phyloP scores from a whole-genome alignment of 2,329 filamentous ascomycete genomes.

The Pseudopithomyces chartarum region DNA sequence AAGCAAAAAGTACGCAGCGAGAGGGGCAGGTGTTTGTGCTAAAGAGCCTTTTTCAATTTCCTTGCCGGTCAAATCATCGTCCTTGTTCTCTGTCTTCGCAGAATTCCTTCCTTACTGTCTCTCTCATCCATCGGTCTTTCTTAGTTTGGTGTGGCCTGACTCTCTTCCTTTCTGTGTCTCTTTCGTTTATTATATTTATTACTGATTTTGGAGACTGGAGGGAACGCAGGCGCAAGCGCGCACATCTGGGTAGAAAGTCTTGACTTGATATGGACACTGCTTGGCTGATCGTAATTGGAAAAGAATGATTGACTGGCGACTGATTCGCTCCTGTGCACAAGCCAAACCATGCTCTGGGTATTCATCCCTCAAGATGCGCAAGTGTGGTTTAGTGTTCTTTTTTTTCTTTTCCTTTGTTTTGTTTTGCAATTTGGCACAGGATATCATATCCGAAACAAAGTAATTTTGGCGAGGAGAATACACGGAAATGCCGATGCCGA shows the following conservation, averaged over 20 bases:
- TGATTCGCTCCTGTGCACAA: slow-evolving; percentile 4
- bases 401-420: not conserved
- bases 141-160: slow-evolving; percentile 19
- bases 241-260: slow-evolving; percentile 18
- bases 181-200: slow-evolving; percentile 12
- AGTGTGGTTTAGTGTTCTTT: not conserved
- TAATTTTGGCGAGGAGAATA: not conserved
- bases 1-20: slow-evolving; percentile 19
- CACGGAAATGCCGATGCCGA: not conserved
- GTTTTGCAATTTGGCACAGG: too few relatives aligned
- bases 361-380: not conserved
- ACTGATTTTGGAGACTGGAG: slow-evolving; percentile 19
- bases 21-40: slow-evolving; percentile 19
- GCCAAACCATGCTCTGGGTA: not conserved
- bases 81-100: slow-evolving; percentile 28
- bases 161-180: slow-evolving; percentile 20
- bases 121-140: slow-evolving; percentile 24
- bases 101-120: slow-evolving; percentile 17
- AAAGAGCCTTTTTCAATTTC: slow-evolving; percentile 26
- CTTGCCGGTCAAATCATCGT: slow-evolving; percentile 24
- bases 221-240: slow-evolving; percentile 20
- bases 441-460: too few relatives aligned
- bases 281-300: slow-evolving; percentile 33
- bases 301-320: slow-evolving; percentile 23
- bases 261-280: slow-evolving; percentile 19